These are phyloP conservation scores for Anthoceros angustus DNA, from an alignment of 225 moss, liverwort and hornwort genomes.

Conservation along the genomic window DNA sequence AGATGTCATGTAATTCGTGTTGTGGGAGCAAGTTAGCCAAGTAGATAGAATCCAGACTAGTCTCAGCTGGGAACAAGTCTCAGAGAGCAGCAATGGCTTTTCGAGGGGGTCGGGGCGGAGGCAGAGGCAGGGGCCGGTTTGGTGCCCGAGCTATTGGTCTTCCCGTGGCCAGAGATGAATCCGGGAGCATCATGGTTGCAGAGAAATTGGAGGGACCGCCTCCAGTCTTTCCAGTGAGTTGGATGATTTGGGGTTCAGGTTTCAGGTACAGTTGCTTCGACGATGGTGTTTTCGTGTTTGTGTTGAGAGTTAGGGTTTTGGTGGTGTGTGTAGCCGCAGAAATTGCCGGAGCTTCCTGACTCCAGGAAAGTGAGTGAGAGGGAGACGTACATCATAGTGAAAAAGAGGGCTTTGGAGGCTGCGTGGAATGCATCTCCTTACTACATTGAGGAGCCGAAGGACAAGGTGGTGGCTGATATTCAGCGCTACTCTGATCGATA, in stretches of 20 bases:
- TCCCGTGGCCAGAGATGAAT: constrained; percentile 27
- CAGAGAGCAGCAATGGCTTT: background rate
- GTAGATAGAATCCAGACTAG: too few species aligned
- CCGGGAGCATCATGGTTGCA: constrained; percentile 26
- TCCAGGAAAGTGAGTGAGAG: constrained; percentile 19
- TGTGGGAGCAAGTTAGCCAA: too few species aligned
- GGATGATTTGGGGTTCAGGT: background rate
- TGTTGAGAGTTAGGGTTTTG: background rate
- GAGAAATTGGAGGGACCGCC: constrained; percentile 36
- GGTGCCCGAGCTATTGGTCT: constrained; percentile 23
- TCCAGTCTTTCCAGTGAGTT: constrained; percentile 37
- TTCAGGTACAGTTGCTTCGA: too few species aligned
- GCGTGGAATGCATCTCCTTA: constrained; percentile 93
- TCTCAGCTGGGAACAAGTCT: too few species aligned
- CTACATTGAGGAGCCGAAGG: constrained; percentile 55
- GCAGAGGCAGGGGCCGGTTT: constrained; percentile 26
- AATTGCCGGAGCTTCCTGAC: constrained; percentile 46
- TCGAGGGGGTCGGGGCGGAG: constrained; percentile 11
- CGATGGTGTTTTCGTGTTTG: too few species aligned
- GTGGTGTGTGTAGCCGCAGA: constrained; percentile 36
- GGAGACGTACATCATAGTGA: constrained; percentile 53
- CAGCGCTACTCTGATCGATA: constrained; percentile 90
- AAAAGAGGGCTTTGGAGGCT: constrained; percentile 53
- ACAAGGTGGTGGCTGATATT: constrained; percentile 61
- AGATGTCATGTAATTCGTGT: too few species aligned